Conservation (phyloP, 2,329 filamentous ascomycete genomes). For the Arachnopeziza araneosa region DNA sequence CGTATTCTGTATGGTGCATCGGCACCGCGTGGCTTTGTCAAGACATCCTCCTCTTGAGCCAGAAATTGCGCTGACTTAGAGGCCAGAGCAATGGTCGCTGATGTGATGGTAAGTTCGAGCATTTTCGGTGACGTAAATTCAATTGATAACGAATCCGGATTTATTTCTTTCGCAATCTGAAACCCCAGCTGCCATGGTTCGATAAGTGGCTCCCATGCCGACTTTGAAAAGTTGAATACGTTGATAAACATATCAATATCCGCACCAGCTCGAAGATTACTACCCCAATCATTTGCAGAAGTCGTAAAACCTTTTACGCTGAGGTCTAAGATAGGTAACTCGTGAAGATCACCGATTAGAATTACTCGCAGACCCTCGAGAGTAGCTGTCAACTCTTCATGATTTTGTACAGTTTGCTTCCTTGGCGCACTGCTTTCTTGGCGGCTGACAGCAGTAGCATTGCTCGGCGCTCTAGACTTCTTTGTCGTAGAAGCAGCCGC, state of each 20-base stretch:
- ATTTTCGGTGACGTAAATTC: conserved; percentile 85
- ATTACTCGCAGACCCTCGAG: conserved; percentile 88
- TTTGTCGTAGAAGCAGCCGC: conserved; percentile 46
- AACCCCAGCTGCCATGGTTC: conserved; percentile 97
- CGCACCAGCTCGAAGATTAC: conserved; percentile 77
- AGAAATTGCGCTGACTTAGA: conserved; percentile 93
- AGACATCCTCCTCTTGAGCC: conserved; percentile 79
- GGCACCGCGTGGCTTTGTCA: conserved; percentile 85
- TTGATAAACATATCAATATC: conserved; percentile 93
- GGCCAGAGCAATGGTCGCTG: conserved; percentile 85
- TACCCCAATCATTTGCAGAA: conserved; percentile 86
- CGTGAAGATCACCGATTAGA: conserved; percentile 91
- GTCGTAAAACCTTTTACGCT: conserved; percentile 87
- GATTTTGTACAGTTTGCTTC: conserved; percentile 28
- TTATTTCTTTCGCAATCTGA: conserved; percentile 72
- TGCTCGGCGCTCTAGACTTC: conserved; percentile 22
- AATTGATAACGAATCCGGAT: conserved; percentile 71
- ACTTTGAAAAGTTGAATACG: conserved; percentile 98
- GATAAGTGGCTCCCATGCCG: conserved; percentile 92
- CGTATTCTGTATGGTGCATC: conserved; percentile 91
- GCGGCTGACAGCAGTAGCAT: not conserved
- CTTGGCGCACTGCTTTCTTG: conserved; percentile 16
- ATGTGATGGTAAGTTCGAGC: conserved; percentile 88
- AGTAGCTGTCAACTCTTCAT: conserved; percentile 78
- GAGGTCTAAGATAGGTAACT: conserved; percentile 89